phyloP scores from a whole-genome alignment of 345 rosid genomes.

The Arabidopsis arenosa region DNA sequence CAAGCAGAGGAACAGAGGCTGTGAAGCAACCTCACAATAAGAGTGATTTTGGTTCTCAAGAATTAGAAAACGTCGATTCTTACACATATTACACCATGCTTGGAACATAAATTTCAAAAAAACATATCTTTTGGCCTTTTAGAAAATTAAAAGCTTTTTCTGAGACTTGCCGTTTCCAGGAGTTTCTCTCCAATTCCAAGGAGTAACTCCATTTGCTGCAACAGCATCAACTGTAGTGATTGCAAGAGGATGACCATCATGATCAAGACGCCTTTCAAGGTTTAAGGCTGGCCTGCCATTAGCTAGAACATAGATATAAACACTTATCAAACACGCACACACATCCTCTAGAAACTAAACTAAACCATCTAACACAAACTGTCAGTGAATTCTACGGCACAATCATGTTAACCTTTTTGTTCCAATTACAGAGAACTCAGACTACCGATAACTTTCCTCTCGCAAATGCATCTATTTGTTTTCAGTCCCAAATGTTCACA shows the following conservation, averaged over 20 bases:
- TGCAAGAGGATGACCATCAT: conserved; percentile 96
- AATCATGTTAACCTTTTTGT: conserved; percentile 16
- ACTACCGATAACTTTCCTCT: neutral
- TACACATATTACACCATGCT: conserved; percentile 31
- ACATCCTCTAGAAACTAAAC: conserved; percentile 20
- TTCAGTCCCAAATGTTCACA: conserved; percentile 29
- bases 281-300: conserved; percentile 80
- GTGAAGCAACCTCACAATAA: conserved; percentile 15
- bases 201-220: conserved; percentile 85
- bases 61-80: conserved; percentile 5
- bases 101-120: conserved; percentile 14
- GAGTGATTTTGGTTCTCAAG: conserved; percentile 17
- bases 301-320: conserved; percentile 56
- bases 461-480: conserved; percentile 17
- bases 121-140: conserved; percentile 13
- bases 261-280: conserved; percentile 95
- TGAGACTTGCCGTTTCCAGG: conserved; percentile 78
- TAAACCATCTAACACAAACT: conserved; percentile 25
- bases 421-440: conserved; percentile 8
- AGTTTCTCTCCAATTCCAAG: conserved; percentile 98
- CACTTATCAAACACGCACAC: conserved; percentile 10
- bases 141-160: conserved; percentile 13
- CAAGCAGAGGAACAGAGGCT: conserved; percentile 5
- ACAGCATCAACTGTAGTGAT: conserved; percentile 87
- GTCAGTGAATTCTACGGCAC: neutral